Conservation (phyloP, 2,329 filamentous ascomycete genomes). For the Fusarium succisae region DNA sequence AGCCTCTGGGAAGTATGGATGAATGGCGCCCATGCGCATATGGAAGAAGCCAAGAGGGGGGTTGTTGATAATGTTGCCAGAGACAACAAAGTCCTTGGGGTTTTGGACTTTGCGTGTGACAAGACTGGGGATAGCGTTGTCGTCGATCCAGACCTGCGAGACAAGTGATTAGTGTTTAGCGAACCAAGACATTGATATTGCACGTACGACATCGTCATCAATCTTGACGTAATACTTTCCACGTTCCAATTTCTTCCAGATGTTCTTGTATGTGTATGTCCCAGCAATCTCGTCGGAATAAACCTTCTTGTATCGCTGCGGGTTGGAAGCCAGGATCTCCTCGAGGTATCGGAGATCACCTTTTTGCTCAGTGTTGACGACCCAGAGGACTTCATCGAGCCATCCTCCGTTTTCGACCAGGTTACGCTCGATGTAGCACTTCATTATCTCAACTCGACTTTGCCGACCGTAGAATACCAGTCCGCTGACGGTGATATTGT, state of each 20-base stretch:
- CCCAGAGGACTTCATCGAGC: slow-evolving; percentile 32
- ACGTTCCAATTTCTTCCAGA: slow-evolving; percentile 29
- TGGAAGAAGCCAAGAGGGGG: slow-evolving; percentile 34
- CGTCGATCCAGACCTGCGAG: slow-evolving; percentile 30
- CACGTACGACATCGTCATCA: slow-evolving; percentile 27
- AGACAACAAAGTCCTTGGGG: slow-evolving; percentile 25
- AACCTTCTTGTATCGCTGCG: slow-evolving; percentile 22
- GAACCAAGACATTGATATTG: neutral
- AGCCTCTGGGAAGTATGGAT: slow-evolving; percentile 28
- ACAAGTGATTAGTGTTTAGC: neutral
- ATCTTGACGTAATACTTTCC: slow-evolving; percentile 38
- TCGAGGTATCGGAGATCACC: slow-evolving; percentile 26
- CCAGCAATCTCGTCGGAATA: slow-evolving; percentile 5
- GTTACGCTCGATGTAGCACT: slow-evolving; percentile 35
- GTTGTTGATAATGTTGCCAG: slow-evolving; percentile 35
- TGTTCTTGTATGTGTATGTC: slow-evolving; percentile 28
- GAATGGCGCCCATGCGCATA: slow-evolving; percentile 29
- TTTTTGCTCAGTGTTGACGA: slow-evolving; percentile 18
- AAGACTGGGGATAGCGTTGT: slow-evolving; percentile 24
- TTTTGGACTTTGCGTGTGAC: slow-evolving; percentile 24
- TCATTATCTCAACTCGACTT: slow-evolving; percentile 18
- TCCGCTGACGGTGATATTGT: slow-evolving; percentile 25
- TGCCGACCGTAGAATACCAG: slow-evolving; percentile 30
- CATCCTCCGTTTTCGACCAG: slow-evolving; percentile 32
- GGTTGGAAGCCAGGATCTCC: slow-evolving; percentile 23